Percentiles rank a stretch among this genome's conserved stretches.
These are phyloP conservation scores for Mucor plumbeus DNA, from an alignment of 371 early-diverging fungal genomes.

Conservation along the genomic window DNA sequence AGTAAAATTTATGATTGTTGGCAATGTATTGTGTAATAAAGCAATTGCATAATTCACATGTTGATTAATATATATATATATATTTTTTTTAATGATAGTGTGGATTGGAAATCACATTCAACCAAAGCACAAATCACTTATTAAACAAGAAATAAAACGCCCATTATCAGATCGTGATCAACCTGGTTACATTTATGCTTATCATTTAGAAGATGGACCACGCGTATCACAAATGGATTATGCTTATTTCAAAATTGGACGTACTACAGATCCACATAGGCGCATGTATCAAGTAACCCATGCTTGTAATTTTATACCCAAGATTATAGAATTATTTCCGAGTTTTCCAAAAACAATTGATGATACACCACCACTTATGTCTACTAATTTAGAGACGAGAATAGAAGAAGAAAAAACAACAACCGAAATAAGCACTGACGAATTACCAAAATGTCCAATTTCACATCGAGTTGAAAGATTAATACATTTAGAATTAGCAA, in stretches of 20 bases:
- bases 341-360: conserved; percentile 27
- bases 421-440: neutral
- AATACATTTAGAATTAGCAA: conserved; percentile 60
- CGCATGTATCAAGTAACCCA: conserved; percentile 58
- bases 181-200: conserved; percentile 60
- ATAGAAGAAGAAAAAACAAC: conserved; percentile 11
- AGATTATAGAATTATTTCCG: conserved; percentile 53
- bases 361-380: conserved; percentile 6
- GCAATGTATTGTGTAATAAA: conserved; percentile 16
- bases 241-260: conserved; percentile 61
- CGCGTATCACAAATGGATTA: conserved; percentile 34
- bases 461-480: conserved; percentile 57
- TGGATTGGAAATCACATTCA: conserved; percentile 32
- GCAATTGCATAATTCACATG: neutral
- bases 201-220: conserved; percentile 40
- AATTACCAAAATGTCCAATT: conserved; percentile 44
- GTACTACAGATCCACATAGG: conserved; percentile 51
- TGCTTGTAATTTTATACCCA: conserved; percentile 51
- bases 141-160: conserved; percentile 47
- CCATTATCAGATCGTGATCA: conserved; percentile 52
- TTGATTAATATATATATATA: no score
- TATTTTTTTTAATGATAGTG: no score
- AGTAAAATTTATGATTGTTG: conserved; percentile 19
- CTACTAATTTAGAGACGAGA: conserved; percentile 28
- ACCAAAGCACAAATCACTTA: conserved; percentile 1